Evolutionary conservation across 78 protist species (phyloP).

Genomic region (Dictyostelium citrinum): DNA sequence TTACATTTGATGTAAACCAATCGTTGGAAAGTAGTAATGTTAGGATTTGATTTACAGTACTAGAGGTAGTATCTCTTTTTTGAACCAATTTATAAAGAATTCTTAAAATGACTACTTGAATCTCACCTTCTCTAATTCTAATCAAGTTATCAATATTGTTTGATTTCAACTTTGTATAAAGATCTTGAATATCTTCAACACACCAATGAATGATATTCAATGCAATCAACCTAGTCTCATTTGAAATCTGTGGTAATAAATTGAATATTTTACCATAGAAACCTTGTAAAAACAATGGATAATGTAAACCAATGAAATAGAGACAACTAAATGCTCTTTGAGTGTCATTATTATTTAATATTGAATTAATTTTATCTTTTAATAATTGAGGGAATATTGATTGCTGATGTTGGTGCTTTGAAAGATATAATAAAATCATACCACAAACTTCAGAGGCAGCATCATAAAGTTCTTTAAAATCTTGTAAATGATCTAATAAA

Average conservation of each 20-base stretch:
- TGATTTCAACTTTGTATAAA: conserved; percentile 41
- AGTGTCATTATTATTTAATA: conserved; percentile 10
- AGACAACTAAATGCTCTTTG: conserved; percentile 63
- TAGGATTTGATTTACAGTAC: background rate
- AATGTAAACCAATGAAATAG: conserved; percentile 60
- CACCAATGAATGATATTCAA: conserved; percentile 49
- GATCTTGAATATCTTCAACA: conserved; percentile 48
- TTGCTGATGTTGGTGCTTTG: conserved; percentile 27
- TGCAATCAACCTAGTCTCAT: conserved; percentile 28
- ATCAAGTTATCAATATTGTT: conserved; percentile 36
- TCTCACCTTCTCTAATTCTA: conserved; percentile 62
- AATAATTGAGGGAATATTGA: conserved; percentile 8
- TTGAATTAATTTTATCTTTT: conserved; percentile 21
- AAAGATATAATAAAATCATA: conserved; percentile 43
- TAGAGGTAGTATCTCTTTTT: background rate
- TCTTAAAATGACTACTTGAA: conserved; percentile 17
- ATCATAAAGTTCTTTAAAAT: conserved; percentile 46
- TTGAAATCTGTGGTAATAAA: conserved; percentile 26
- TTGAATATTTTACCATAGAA: conserved; percentile 28
- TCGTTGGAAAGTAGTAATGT: background rate
- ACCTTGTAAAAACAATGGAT: background rate
- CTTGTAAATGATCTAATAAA: conserved; percentile 23
- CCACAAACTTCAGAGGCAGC: conserved; percentile 74
- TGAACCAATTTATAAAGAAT: conserved; percentile 18
- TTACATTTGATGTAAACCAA: background rate